Evolutionary conservation across 192 early-diverging fungal genomes (phyloP), one percentile per base, ranked within the genome.

Genomic region (Podila horticola): DNA sequence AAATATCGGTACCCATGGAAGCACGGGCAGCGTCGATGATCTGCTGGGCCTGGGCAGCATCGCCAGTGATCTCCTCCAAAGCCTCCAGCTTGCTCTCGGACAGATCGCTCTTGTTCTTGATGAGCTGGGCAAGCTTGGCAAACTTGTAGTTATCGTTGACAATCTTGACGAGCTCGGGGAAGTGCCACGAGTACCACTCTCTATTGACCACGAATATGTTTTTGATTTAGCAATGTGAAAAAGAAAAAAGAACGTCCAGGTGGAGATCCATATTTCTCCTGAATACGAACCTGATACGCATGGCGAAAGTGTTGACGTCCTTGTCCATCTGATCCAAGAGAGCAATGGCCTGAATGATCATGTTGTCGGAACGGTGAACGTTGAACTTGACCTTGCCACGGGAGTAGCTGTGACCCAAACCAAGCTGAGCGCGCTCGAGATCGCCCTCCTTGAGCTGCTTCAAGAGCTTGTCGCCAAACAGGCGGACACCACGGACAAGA

Each of bases 131-230:
- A 66, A 98, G 92, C 67, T 92, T 91, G 69, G 98, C 97, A 74
- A 93, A 99, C 75, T 91, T 88, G 82, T 90, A 91, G 84, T 97
- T 97, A 89, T 99, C 97, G 72, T 86, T 88, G 73, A 98, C 92
- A 75, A 99, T 96, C 88, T 97, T 97, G 83, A 95, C 92, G 62
- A 99, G 85, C 89, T 99, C 97, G 36, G 98, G 98, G 90, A 99
- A 99, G 84, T 99, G 98, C 97, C 97, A 99, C 66, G 93, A 94
- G 87, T 99, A 99, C 98, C 98, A 99, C 87, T 99, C 98, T 73
- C 95, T 95, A 62, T 69, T 24, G 24, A 60, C 19, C 3, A 45
- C 6, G 11, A 66, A 49, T 50, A n/a, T 0, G 11, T 45, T 15
- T 13, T 2, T 17, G 15, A 3, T 2, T 45, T 45, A 45, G 41